phyloP scores from a whole-genome alignment of 495 filamentous ascomycete species.

The Rostrohypoxylon terebratum region DNA sequence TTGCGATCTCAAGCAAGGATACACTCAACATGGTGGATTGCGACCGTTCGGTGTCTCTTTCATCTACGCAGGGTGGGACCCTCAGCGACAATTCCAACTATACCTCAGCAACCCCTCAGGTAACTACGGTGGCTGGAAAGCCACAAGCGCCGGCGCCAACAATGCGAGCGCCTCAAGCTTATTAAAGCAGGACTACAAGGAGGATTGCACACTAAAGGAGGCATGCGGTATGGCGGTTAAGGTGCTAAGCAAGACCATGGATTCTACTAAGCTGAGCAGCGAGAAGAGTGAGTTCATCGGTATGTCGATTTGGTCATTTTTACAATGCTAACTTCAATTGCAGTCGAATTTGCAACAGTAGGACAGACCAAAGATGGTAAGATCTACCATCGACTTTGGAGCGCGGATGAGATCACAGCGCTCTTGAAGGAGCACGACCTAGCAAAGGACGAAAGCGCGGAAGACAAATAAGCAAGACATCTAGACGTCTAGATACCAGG shows the following conservation, averaged over 20 bases:
- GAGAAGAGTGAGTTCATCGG: constrained; percentile 84
- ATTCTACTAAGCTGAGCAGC: constrained; percentile 96
- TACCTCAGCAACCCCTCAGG: constrained; percentile 99
- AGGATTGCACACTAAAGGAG: constrained; percentile 94
- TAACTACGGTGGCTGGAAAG: constrained; percentile 99
- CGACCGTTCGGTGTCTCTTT: constrained; percentile 98
- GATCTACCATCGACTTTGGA: constrained; percentile 98
- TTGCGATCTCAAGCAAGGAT: constrained; percentile 99
- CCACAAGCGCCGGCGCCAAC: constrained; percentile 96
- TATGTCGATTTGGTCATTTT: constrained; percentile 3
- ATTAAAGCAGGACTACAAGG: constrained; percentile 99
- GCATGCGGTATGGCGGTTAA: constrained; percentile 98
- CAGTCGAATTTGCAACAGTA: constrained; percentile 98
- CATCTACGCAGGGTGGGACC: constrained; percentile 99
- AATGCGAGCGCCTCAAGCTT: constrained; percentile 97
- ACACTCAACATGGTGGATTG: constrained; percentile 98
- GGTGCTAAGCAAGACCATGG: constrained; percentile 99
- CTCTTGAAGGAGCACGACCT: constrained; percentile 94
- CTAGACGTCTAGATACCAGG: background rate
- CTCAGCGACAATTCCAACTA: constrained; percentile 94
- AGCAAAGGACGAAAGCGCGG: constrained; percentile 85
- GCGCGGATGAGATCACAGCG: constrained; percentile 93
- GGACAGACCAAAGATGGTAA: constrained; percentile 93
- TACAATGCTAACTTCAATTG: constrained; percentile 50
- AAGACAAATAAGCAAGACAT: constrained; percentile 62